phyloP scores from a whole-genome alignment of 495 filamentous ascomycete species.

The Hypoxylon lienhwacheense region DNA sequence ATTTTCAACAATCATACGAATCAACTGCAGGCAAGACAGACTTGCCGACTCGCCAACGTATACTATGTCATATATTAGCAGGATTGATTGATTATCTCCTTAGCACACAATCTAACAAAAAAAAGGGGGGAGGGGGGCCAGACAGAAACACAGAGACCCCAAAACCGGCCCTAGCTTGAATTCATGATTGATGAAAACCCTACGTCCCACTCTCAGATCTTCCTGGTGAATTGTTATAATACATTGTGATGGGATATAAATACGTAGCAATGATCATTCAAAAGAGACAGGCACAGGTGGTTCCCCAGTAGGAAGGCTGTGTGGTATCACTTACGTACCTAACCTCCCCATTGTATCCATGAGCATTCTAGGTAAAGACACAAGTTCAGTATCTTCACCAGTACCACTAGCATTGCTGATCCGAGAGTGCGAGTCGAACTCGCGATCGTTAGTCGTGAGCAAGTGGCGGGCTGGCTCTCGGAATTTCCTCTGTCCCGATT shows the following conservation, averaged over 20 bases:
- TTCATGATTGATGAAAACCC: neutral
- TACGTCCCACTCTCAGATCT: neutral
- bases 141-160: no score
- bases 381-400: conserved; percentile 61
- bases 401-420: conserved; percentile 48
- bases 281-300: neutral
- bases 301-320: neutral
- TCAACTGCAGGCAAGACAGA: conserved; percentile 69
- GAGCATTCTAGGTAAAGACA: conserved; percentile 61
- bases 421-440: conserved; percentile 58
- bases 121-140: no score
- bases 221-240: neutral
- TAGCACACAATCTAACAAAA: neutral
- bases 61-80: conserved; percentile 40
- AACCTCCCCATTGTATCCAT: conserved; percentile 59
- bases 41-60: conserved; percentile 77
- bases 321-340: conserved; percentile 52
- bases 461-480: conserved; percentile 33
- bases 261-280: neutral
- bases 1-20: conserved; percentile 71
- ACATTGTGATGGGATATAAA: neutral
- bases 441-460: conserved; percentile 38
- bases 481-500: conserved; percentile 25
- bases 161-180: neutral
- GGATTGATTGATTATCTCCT: no score